Evolutionary conservation across 148 eudicot genomes (phyloP), one percentile per base, ranked within the genome.

Genomic region (Cornus controversa): DNA sequence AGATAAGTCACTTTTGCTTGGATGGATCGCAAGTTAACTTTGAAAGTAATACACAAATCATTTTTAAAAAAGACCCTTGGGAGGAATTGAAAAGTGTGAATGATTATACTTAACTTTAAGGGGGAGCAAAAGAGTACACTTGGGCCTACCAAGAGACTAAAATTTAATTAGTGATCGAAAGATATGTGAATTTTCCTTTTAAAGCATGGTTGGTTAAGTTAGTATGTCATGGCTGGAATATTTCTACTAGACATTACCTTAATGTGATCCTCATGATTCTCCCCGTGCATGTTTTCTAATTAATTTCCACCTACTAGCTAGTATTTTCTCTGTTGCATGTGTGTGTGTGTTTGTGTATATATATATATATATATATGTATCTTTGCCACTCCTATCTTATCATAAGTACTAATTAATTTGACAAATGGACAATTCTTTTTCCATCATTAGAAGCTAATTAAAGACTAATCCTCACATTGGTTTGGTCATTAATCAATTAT

Each of bases 101-200:
- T 83, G 79, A 83, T 82, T 83, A 80, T 70, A 78, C 85, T 88
- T 90, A 82, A 85, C 94, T 87, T 90, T 85, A 88, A 86, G 91
- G 87, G 80, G 90, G 90, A 85, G 89, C 89, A 88, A 88, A 74
- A 66, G 67, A 67, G 37, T 9, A 40, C 66, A 18, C 1, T 65
- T 72, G 79, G 77, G 50, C 81, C 86, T 54, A 67, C 76, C 42
- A 53, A 11, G 23, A 18, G 6, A 70, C 66, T 82, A 64, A n/a
- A n/a, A n/a, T n/a, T n/a, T n/a, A n/a, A n/a, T n/a, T n/a, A n/a
- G n/a, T n/a, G 42, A 31, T 31, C 34, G 34, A 50, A 24, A 72
- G 5, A 50, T n/a, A 66, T 16, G 29, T 45, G 45, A 67, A 28
- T 72, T 71, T 78, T 60, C 75, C 75, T 69, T 37, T 67, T 60